Percentiles rank a stretch among this genome's conserved stretches.
phyloP scores from a whole-genome alignment of 2,329 filamentous ascomycete genomes.

The Penicillium griseofulvum region DNA sequence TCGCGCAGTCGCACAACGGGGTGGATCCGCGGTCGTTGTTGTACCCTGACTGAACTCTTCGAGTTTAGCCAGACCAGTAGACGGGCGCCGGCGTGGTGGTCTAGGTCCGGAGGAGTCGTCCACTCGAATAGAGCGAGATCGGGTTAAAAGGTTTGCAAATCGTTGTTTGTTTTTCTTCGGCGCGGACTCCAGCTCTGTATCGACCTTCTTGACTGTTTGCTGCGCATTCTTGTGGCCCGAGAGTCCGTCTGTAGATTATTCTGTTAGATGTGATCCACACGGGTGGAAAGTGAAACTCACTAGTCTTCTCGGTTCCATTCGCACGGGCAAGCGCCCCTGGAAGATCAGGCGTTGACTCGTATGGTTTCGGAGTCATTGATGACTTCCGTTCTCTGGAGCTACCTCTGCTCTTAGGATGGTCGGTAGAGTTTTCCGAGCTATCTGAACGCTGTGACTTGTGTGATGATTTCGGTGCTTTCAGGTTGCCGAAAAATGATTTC shows the following conservation, averaged over 20 bases:
- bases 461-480: constrained; percentile 48
- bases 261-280: constrained; percentile 4
- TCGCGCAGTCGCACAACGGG: constrained; percentile 64
- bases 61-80: constrained; percentile 39
- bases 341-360: constrained; percentile 45
- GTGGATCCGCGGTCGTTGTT: constrained; percentile 44
- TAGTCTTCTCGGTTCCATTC: constrained; percentile 26
- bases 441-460: constrained; percentile 44
- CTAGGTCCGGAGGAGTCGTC: constrained; percentile 41
- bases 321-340: constrained; percentile 31
- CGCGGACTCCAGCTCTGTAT: constrained; percentile 28
- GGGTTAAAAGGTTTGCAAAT: constrained; percentile 45
- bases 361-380: constrained; percentile 35
- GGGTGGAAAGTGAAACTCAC: constrained; percentile 19
- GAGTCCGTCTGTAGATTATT: constrained; percentile 17
- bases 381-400: constrained; percentile 45
- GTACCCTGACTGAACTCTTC: constrained; percentile 36
- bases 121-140: constrained; percentile 45
- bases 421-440: constrained; percentile 35
- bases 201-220: constrained; percentile 26
- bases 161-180: constrained; percentile 46
- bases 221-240: constrained; percentile 23
- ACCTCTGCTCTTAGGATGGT: constrained; percentile 42
- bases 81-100: constrained; percentile 37
- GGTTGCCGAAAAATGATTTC: constrained; percentile 47